phyloP scores from a whole-genome alignment of 1,284 basidiomycete species.

The Wallemia mellicola region DNA sequence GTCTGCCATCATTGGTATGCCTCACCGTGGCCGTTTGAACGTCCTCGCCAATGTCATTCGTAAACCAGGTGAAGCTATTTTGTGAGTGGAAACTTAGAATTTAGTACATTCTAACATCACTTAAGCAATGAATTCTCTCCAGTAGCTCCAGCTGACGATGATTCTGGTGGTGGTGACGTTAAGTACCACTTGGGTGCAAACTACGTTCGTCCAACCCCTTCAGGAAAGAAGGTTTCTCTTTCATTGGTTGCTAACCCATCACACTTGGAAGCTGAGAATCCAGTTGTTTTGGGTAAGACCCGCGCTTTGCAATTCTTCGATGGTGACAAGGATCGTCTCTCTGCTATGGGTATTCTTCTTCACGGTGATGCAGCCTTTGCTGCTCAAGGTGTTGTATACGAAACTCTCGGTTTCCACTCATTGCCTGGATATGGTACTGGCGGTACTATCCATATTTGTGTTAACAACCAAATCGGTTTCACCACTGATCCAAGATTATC shows the following conservation, averaged over 20 bases:
- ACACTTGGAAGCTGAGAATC: conserved; percentile 88
- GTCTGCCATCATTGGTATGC: conserved; percentile 94
- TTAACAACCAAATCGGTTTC: conserved; percentile 99
- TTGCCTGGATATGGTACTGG: conserved; percentile 86
- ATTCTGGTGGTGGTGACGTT: conserved; percentile 78
- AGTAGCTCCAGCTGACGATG: conserved; percentile 33
- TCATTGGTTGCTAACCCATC: conserved; percentile 97
- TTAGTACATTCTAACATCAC: background rate
- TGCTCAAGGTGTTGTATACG: conserved; percentile 93
- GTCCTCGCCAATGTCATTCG: conserved; percentile 95
- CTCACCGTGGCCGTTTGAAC: conserved; percentile 91
- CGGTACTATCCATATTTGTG: conserved; percentile 90
- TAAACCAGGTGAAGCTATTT: conserved; percentile 89
- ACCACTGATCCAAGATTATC: conserved; percentile 95
- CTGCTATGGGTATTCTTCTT: conserved; percentile 76
- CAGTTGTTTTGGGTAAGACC: conserved; percentile 91
- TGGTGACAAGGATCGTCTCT: conserved; percentile 44
- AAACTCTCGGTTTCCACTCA: conserved; percentile 96
- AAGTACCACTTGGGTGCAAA: conserved; percentile 82
- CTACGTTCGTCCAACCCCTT: conserved; percentile 90
- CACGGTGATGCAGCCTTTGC: conserved; percentile 98
- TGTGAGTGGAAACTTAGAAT: conserved; percentile 14
- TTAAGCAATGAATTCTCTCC: conserved; percentile 53
- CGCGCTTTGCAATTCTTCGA: conserved; percentile 89
- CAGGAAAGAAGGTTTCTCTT: conserved; percentile 87